Percentiles rank a stretch among this genome's conserved stretches.
Conservation (phyloP, 2,329 filamentous ascomycete species). For the Allantophomopsis cytisporea region DNA sequence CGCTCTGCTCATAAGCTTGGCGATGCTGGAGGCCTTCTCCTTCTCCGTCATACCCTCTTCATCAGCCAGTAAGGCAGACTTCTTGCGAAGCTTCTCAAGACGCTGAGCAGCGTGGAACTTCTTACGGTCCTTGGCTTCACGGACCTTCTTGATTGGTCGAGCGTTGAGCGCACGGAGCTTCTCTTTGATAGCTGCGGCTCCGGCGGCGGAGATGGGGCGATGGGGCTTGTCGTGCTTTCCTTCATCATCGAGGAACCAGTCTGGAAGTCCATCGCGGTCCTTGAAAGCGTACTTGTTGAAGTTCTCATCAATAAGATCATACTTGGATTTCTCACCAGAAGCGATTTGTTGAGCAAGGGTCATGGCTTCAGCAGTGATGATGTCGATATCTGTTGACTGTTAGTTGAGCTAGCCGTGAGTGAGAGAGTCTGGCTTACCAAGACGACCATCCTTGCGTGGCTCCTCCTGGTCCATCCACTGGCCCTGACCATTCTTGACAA, state of each 20-base stretch:
- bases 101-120: conserved; percentile 88
- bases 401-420: conserved; percentile 3
- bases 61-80: conserved; percentile 77
- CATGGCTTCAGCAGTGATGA: conserved; percentile 99
- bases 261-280: conserved; percentile 80
- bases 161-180: conserved; percentile 89
- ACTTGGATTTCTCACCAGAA: conserved; percentile 65
- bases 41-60: conserved; percentile 91
- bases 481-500: conserved; percentile 41
- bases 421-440: conserved; percentile 28
- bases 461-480: conserved; percentile 57
- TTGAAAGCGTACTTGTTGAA: conserved; percentile 92
- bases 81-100: conserved; percentile 92
- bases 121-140: conserved; percentile 91
- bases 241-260: conserved; percentile 98
- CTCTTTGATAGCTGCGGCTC: conserved; percentile 83
- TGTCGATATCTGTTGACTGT: conserved; percentile 64
- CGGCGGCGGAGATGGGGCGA: conserved; percentile 84
- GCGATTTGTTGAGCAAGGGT: conserved; percentile 87
- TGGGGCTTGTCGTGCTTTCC: conserved; percentile 67
- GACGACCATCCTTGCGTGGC: conserved; percentile 46
- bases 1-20: conserved; percentile 68
- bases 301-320: conserved; percentile 76
- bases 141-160: conserved; percentile 96
- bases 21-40: conserved; percentile 82